Base-by-base conservation (phyloP, 2,329 filamentous ascomycete genomes). In the Myriosclerotinia scirpicola region DNA sequence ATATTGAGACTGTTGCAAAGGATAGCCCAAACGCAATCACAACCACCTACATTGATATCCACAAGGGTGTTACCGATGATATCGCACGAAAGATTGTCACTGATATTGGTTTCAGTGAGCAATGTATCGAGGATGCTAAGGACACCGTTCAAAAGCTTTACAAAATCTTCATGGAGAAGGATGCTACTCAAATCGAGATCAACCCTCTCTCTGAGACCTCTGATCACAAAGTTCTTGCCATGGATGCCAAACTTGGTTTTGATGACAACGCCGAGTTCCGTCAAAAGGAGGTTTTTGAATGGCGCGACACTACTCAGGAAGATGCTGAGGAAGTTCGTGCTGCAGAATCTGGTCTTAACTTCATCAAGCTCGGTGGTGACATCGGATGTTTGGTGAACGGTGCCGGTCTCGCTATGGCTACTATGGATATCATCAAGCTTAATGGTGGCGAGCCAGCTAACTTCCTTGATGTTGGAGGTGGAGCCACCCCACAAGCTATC, bases 351-450 rank as follows among this genome's bases (percentile, higher is more conserved):
- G 92, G 92, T 76, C 88, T 99, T 74, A 99, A 99, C 88, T 99
- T 99, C 84, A 99, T 99, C 87, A 99, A 99, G 88, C 90, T 99
- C 69, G 95, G 98, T 78, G 95, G 95, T 79, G 95, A 99, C 79
- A 99, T 99, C 79, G 95, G 95, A 81, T 99, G 95, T 85, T 86
- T 98, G 75, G 95, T 99, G 84, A 99, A 99, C 84, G 95, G 95
- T 79, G 95, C 95, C 76, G 95, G 95, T 83, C 90, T 99, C 73
- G 95, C 95, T 82, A 99, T 99, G 95, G 95, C 95, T 71, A 99
- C 95, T 79, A 99, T 99, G 95, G 95, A 99, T 81, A 98, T 99
- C 81, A 99, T 99, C 87, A 98, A 99, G 88, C 87, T 99, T 71
- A 99, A 98, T 83, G 95, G 95, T 75, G 95, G 95, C 71, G 84